Evolutionary conservation across 2,329 filamentous ascomycete genomes (phyloP).

Genomic region (Neobulgaria alba): DNA sequence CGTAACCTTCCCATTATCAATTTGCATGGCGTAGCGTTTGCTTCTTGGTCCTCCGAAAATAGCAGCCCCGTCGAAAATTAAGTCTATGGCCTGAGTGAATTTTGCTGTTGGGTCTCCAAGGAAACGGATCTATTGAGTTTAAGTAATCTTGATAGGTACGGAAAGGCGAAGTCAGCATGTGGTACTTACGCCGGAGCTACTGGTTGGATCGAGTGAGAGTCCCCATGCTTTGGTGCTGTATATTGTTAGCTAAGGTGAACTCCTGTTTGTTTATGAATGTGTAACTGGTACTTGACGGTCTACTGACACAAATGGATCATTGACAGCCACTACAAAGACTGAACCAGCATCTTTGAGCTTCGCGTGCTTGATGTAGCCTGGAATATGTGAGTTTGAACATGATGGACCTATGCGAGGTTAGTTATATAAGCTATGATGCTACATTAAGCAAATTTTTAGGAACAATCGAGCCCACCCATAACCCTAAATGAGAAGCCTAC

Average conservation of each 20-base stretch:
- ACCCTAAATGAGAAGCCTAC: too few relatives aligned
- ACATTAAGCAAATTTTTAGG: too few relatives aligned
- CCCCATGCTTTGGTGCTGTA: constrained; percentile 83
- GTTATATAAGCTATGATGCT: constrained; percentile 1
- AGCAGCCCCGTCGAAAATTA: constrained; percentile 69
- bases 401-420: constrained; percentile 38
- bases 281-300: not conserved
- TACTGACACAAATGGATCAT: constrained; percentile 86
- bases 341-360: constrained; percentile 71
- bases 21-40: constrained; percentile 79
- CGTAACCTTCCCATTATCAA: constrained; percentile 80
- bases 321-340: constrained; percentile 86
- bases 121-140: constrained; percentile 65
- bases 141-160: constrained; percentile 3
- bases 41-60: constrained; percentile 77
- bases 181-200: constrained; percentile 61
- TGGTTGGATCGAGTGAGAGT: constrained; percentile 64
- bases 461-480: too few relatives aligned
- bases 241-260: too few relatives aligned
- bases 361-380: constrained; percentile 75
- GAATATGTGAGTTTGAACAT: constrained; percentile 66
- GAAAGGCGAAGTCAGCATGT: not conserved
- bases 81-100: constrained; percentile 77
- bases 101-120: constrained; percentile 70
- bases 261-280: not conserved